phyloP scores from a whole-genome alignment of 768 basidiomycete genomes.

The Boletus reticulatus region DNA sequence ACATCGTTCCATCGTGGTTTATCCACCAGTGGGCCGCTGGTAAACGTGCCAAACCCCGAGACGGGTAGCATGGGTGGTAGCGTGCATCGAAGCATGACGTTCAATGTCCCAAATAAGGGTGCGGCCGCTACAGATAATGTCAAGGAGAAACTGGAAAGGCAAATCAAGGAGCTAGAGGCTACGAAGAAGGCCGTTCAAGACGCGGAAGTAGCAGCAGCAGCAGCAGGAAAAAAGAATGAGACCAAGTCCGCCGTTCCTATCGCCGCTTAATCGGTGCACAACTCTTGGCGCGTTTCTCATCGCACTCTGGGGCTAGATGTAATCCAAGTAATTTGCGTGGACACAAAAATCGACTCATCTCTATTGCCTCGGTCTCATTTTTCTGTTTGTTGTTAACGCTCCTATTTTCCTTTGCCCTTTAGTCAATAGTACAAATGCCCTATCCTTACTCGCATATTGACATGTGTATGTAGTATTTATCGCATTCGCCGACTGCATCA shows the following conservation, averaged over 20 bases:
- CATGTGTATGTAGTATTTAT: slow-evolving; percentile 24
- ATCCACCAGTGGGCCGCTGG: slow-evolving; percentile 55
- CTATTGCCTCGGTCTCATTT: slow-evolving; percentile 12
- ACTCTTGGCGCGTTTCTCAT: neutral
- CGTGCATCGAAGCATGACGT: slow-evolving; percentile 67
- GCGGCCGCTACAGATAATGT: slow-evolving; percentile 31
- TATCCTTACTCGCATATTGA: slow-evolving; percentile 6
- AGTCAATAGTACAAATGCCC: slow-evolving; percentile 8
- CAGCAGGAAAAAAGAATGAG: slow-evolving; percentile 61
- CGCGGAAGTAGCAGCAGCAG: slow-evolving; percentile 53
- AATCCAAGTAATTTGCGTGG: slow-evolving; percentile 1
- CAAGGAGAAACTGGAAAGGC: slow-evolving; percentile 48
- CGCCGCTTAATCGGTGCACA: slow-evolving; percentile 24
- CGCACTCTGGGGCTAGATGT: slow-evolving; percentile 9
- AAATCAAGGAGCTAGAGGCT: slow-evolving; percentile 66
- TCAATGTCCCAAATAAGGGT: slow-evolving; percentile 44
- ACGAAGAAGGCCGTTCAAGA: slow-evolving; percentile 67
- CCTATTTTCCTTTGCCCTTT: slow-evolving; percentile 4
- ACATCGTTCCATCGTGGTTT: slow-evolving; percentile 79
- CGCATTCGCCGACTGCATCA: slow-evolving; percentile 8
- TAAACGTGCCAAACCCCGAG: slow-evolving; percentile 60
- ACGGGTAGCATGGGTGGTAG: slow-evolving; percentile 68
- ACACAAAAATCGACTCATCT: slow-evolving; percentile 18
- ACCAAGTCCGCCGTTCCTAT: slow-evolving; percentile 43
- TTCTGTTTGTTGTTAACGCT: slow-evolving; percentile 18